A percentile compares a stretch with the other conserved stretches of the same genome.
phyloP scores from a whole-genome alignment of 305 asterid species.

The Monarda citriodora region DNA sequence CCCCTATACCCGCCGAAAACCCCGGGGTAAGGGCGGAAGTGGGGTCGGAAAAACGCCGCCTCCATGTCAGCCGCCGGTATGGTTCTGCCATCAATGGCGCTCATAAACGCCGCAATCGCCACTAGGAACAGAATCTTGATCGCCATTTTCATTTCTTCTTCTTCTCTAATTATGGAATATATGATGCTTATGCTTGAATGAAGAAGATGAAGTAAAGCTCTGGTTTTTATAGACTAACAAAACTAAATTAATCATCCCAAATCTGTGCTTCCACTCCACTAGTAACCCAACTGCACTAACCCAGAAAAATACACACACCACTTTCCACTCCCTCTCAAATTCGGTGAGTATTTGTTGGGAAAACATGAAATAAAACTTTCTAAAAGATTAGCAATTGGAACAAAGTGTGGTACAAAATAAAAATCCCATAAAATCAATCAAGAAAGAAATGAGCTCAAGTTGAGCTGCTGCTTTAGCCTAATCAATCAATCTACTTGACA shows the following conservation, averaged over 20 bases:
- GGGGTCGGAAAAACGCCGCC: conserved; percentile 22
- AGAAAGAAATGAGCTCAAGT: conserved; percentile 33
- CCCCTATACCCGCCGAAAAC: conserved; percentile 27
- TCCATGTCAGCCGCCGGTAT: conserved; percentile 12
- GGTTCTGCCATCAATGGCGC: conserved; percentile 21
- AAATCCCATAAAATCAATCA: conserved; percentile 11
- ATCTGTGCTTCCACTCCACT: background rate
- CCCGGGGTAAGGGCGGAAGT: conserved; percentile 18
- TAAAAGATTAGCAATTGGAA: conserved; percentile 3
- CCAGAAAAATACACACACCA: background rate
- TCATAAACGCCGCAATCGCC: conserved; percentile 19
- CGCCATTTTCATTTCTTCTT: conserved; percentile 18
- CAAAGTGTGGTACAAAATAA: conserved; percentile 9
- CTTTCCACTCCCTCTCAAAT: background rate
- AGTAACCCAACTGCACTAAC: background rate
- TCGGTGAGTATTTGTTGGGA: conserved; percentile 23
- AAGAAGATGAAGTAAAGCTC: background rate
- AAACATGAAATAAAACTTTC: conserved; percentile 1
- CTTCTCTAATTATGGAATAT: background rate
- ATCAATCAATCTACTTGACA: background rate
- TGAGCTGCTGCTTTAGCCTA: conserved; percentile 18
- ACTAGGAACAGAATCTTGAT: conserved; percentile 25
- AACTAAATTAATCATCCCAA: conserved; percentile 3
- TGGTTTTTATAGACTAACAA: conserved; percentile 20
- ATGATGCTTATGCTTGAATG: conserved; percentile 7